A percentile compares a stretch with the other conserved stretches of the same genome.
Conservation (phyloP, 2,329 filamentous ascomycete species). For the Hawksworthiomyces lignivorus region DNA sequence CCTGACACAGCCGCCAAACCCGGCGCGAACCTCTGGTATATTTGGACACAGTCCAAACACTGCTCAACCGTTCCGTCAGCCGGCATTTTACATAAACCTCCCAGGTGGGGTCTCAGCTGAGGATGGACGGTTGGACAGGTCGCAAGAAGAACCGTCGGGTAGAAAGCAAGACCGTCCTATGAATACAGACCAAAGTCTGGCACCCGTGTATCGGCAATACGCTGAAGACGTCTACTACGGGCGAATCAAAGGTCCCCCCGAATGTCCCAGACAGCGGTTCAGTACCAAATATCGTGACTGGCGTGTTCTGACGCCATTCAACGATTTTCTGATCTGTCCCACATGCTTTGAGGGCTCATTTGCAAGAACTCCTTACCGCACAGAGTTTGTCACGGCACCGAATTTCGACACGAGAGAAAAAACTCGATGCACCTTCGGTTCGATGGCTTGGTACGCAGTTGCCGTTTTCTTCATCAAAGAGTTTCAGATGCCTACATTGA, state of each 20-base stretch:
- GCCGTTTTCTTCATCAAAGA: slow-evolving; percentile 77
- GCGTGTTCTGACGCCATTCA: slow-evolving; percentile 54
- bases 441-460: slow-evolving; percentile 70
- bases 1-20: not conserved
- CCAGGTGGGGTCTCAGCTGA: not conserved
- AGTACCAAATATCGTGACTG: slow-evolving; percentile 65
- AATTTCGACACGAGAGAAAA: slow-evolving; percentile 48
- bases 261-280: slow-evolving; percentile 60
- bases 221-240: slow-evolving; percentile 44
- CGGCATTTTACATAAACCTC: slow-evolving; percentile 8
- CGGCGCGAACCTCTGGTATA: slow-evolving; percentile 7
- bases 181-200: slow-evolving; percentile 28
- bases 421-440: slow-evolving; percentile 71
- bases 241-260: slow-evolving; percentile 44
- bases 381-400: slow-evolving; percentile 56
- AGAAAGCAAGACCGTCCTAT: slow-evolving; percentile 15
- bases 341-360: slow-evolving; percentile 69
- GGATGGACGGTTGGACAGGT: not conserved
- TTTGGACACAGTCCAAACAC: slow-evolving; percentile 3
- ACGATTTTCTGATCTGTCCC: slow-evolving; percentile 73
- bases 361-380: slow-evolving; percentile 57
- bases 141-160: not conserved
- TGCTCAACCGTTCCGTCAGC: slow-evolving; percentile 1
- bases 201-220: slow-evolving; percentile 37
- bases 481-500: slow-evolving; percentile 56